A percentile compares a stretch with the other conserved stretches of the same genome.
These are phyloP conservation scores for Diaporthe caulivora DNA, from an alignment of 2,329 filamentous ascomycete genomes.

Conservation along the genomic window DNA sequence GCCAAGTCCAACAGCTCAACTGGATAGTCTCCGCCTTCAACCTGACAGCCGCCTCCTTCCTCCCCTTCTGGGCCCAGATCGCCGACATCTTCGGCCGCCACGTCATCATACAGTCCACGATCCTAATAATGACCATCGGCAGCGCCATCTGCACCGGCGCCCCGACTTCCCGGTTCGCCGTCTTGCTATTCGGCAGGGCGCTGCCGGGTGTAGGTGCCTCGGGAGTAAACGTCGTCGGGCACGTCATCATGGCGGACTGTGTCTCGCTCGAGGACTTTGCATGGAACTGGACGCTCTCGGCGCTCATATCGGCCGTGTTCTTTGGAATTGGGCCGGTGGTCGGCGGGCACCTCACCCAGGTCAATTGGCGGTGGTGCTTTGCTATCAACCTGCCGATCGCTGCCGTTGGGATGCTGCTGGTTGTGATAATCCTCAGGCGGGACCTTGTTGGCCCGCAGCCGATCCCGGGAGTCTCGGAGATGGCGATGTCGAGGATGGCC, in stretches of 20 bases:
- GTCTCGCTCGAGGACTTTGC: conserved; percentile 72
- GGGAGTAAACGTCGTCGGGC: conserved; percentile 71
- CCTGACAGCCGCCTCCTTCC: conserved; percentile 74
- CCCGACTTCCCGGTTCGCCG: conserved; percentile 64
- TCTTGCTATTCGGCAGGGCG: conserved; percentile 72
- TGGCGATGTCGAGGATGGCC: not conserved
- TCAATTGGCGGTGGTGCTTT: conserved; percentile 76
- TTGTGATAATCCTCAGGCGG: conserved; percentile 68
- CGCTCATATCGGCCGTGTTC: conserved; percentile 68
- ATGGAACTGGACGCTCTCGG: conserved; percentile 72
- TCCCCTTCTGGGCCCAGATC: conserved; percentile 75
- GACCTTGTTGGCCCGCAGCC: conserved; percentile 68
- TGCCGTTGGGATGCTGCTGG: conserved; percentile 62
- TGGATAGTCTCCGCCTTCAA: conserved; percentile 81
- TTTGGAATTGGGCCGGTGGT: conserved; percentile 74
- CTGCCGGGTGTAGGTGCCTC: conserved; percentile 73
- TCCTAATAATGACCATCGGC: conserved; percentile 70
- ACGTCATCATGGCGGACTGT: conserved; percentile 74
- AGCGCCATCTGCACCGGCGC: conserved; percentile 72
- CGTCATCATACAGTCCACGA: conserved; percentile 66
- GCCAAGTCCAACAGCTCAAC: conserved; percentile 69
- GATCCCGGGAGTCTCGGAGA: conserved; percentile 58
- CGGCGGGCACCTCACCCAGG: conserved; percentile 67
- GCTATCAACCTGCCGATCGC: conserved; percentile 70
- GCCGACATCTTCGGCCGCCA: conserved; percentile 76